Evolutionary conservation across 306 rosid species (phyloP).

Genomic region (Begonia peltatifolia): DNA sequence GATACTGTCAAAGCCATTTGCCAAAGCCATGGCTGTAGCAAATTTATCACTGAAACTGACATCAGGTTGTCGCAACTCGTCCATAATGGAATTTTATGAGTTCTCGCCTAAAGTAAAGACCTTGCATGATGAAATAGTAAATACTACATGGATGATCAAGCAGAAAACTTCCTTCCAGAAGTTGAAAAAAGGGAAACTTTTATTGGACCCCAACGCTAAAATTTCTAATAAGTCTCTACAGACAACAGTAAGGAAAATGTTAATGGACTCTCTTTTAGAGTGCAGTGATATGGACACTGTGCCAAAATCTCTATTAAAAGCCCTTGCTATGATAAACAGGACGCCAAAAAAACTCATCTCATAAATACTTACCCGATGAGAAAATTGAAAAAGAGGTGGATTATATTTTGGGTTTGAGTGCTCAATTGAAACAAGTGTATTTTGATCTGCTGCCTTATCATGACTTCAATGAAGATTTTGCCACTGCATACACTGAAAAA

Average conservation of each 20-base stretch:
- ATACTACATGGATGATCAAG: conserved; percentile 49
- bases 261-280: conserved; percentile 52
- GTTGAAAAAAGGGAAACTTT: conserved; percentile 39
- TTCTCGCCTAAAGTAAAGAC: conserved; percentile 45
- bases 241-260: conserved; percentile 28
- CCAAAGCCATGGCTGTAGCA: conserved; percentile 79
- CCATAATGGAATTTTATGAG: conserved; percentile 28
- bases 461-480: conserved; percentile 43
- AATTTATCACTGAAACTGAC: conserved; percentile 42
- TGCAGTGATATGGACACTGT: conserved; percentile 54
- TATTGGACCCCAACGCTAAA: conserved; percentile 40
- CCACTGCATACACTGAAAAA: conserved; percentile 60
- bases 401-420: conserved; percentile 53
- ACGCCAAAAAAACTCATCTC: conserved; percentile 13
- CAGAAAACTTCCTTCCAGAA: conserved; percentile 18
- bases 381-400: conserved; percentile 50
- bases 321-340: conserved; percentile 33
- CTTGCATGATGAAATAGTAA: conserved; percentile 52
- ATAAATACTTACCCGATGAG: conserved; percentile 16
- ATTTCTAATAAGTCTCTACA: conserved; percentile 32
- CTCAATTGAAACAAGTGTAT: conserved; percentile 53
- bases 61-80: conserved; percentile 26
- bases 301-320: conserved; percentile 37
- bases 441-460: conserved; percentile 37
- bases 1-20: conserved; percentile 48